phyloP scores from a whole-genome alignment of 2,329 filamentous ascomycete species.

The Colletotrichum phormii region DNA sequence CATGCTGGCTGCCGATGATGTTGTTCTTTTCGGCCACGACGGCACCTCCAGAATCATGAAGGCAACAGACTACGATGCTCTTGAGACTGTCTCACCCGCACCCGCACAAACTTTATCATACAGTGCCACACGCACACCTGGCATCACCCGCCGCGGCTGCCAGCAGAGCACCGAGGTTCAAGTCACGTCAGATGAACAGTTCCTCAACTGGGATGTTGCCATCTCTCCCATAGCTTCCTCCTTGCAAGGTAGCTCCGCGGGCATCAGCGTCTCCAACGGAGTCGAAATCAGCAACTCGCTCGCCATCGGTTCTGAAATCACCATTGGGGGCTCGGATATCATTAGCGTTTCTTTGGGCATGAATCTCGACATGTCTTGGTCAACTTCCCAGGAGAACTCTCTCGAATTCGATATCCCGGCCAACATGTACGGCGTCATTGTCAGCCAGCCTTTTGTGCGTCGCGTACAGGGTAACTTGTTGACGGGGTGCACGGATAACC shows the following conservation, averaged over 20 bases:
- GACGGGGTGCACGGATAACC: slow-evolving; percentile 46
- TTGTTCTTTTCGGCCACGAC: slow-evolving; percentile 40
- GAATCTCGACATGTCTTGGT: slow-evolving; percentile 38
- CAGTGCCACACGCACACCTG: slow-evolving; percentile 7
- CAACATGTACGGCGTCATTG: slow-evolving; percentile 51
- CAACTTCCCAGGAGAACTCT: slow-evolving; percentile 46
- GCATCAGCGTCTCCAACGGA: slow-evolving; percentile 45
- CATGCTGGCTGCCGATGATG: slow-evolving; percentile 38
- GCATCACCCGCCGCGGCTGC: slow-evolving; percentile 34
- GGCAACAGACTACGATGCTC: slow-evolving; percentile 37
- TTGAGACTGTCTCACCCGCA: background rate
- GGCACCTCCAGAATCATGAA: slow-evolving; percentile 42
- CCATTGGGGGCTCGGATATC: slow-evolving; percentile 40
- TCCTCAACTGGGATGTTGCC: slow-evolving; percentile 52
- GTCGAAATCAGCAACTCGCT: slow-evolving; percentile 48
- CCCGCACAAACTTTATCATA: background rate
- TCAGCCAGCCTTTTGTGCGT: slow-evolving; percentile 50
- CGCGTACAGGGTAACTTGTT: slow-evolving; percentile 47
- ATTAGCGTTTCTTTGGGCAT: slow-evolving; percentile 37
- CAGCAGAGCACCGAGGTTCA: slow-evolving; percentile 41
- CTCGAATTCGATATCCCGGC: slow-evolving; percentile 47
- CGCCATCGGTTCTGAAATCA: slow-evolving; percentile 36
- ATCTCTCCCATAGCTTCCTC: slow-evolving; percentile 50
- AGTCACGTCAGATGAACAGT: slow-evolving; percentile 42
- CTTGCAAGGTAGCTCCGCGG: slow-evolving; percentile 40